phyloP scores from a whole-genome alignment of 768 basidiomycete species.

The Lactarius indigo region DNA sequence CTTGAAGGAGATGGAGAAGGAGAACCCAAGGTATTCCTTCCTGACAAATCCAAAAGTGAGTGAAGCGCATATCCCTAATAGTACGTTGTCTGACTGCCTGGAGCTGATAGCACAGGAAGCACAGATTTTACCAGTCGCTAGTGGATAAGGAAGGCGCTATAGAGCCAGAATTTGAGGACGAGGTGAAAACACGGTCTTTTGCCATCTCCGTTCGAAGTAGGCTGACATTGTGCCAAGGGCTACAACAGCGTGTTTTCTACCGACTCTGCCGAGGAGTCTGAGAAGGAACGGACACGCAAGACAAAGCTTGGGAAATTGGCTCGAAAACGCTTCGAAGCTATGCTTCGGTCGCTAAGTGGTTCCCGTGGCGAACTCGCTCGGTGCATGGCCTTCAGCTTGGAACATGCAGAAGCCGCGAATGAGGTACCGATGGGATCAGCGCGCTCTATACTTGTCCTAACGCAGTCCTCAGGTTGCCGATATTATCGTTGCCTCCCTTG shows the following conservation, averaged over 20 bases:
- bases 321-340: conserved; percentile 80
- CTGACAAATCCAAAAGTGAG: conserved; percentile 35
- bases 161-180: conserved; percentile 78
- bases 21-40: conserved; percentile 82
- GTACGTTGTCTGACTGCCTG: background rate
- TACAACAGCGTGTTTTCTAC: conserved; percentile 87
- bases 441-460: background rate
- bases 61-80: conserved; percentile 28
- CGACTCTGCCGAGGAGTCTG: conserved; percentile 92
- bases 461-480: conserved; percentile 66
- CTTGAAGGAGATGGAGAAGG: conserved; percentile 69
- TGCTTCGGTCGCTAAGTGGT: conserved; percentile 84
- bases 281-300: conserved; percentile 77
- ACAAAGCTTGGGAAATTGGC: conserved; percentile 75
- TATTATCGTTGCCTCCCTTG: conserved; percentile 82
- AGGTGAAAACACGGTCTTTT: conserved; percentile 38
- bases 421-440: conserved; percentile 52
- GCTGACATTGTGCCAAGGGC: conserved; percentile 46
- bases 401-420: conserved; percentile 92
- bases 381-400: conserved; percentile 96
- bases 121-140: conserved; percentile 68
- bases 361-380: conserved; percentile 87
- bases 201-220: background rate
- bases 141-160: conserved; percentile 52
- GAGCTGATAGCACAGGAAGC: conserved; percentile 56